Conservation (phyloP, 108 stramenopile species). For the Cyclostephanos invisitatus region DNA sequence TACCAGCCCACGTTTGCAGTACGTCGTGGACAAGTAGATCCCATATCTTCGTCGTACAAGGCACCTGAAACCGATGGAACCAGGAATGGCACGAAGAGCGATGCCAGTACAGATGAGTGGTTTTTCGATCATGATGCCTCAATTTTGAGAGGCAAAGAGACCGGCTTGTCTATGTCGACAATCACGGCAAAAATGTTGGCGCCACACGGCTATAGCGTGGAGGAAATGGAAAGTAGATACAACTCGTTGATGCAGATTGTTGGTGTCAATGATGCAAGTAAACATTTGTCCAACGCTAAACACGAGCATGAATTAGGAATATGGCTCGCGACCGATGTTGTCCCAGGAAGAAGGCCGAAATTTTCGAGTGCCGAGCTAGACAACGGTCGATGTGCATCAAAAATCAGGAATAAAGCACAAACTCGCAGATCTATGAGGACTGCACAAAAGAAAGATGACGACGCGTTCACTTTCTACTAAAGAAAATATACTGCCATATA, state of each 20-base stretch:
- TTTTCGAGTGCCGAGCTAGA: neutral
- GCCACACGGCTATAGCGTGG: neutral
- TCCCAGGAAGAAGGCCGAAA: neutral
- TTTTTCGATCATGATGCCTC: slow-evolving; percentile 33
- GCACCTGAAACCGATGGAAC: neutral
- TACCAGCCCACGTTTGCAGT: slow-evolving; percentile 69
- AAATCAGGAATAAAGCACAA: neutral
- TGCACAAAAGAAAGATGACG: neutral
- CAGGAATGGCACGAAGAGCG: slow-evolving; percentile 7
- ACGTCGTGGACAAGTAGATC: slow-evolving; percentile 10
- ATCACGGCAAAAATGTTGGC: slow-evolving; percentile 42
- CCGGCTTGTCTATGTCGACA: slow-evolving; percentile 19
- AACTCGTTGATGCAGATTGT: slow-evolving; percentile 24
- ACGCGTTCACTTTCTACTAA: neutral
- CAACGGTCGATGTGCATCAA: neutral
- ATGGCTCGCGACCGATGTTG: slow-evolving; percentile 30
- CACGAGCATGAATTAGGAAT: slow-evolving; percentile 8
- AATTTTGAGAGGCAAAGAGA: slow-evolving; percentile 41
- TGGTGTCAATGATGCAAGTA: neutral
- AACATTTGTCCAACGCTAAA: neutral
- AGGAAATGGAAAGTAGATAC: slow-evolving; percentile 32
- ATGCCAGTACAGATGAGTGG: neutral
- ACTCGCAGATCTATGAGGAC: slow-evolving; percentile 11
- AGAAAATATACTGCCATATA: neutral
- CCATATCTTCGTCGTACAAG: neutral